phyloP scores from a whole-genome alignment of 208 protist genomes.

The Leishmania martiniquensis region DNA sequence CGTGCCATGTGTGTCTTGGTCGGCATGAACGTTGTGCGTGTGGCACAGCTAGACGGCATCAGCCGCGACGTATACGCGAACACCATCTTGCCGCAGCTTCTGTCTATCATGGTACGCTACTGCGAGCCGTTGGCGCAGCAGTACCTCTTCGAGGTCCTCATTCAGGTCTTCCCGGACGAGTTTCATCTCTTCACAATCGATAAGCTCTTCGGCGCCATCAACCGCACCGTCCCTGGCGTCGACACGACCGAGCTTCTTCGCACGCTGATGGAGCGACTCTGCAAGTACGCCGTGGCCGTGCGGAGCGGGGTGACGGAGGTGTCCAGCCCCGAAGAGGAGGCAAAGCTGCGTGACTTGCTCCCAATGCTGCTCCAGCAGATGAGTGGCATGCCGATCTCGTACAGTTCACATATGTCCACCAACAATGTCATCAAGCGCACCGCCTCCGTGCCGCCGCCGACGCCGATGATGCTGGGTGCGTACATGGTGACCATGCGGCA shows the following conservation, averaged over 20 bases:
- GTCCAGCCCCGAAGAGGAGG: constrained; percentile 41
- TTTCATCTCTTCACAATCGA: constrained; percentile 97
- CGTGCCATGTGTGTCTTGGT: constrained; percentile 97
- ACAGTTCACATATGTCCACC: constrained; percentile 18
- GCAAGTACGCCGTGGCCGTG: constrained; percentile 60
- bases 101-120: constrained; percentile 94
- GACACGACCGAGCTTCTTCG: constrained; percentile 90
- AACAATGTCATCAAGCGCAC: constrained; percentile 40
- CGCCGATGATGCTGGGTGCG: constrained; percentile 39
- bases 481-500: constrained; percentile 55
- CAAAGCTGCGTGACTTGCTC: constrained; percentile 47
- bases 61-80: constrained; percentile 89
- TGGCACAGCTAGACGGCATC: constrained; percentile 97
- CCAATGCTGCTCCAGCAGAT: constrained; percentile 50
- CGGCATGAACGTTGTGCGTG: constrained; percentile 97
- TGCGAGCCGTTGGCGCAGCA: constrained; percentile 97
- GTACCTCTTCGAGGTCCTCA: constrained; percentile 98
- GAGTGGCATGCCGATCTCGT: constrained; percentile 38
- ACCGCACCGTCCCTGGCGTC: constrained; percentile 80
- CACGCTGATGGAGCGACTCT: constrained; percentile 91
- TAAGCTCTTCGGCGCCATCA: constrained; percentile 74
- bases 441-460: constrained; percentile 28
- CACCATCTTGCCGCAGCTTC: constrained; percentile 86
- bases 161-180: constrained; percentile 98
- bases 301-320: constrained; percentile 36